These are phyloP conservation scores for Hyparrhenia diplandra DNA, from an alignment of 176 grass and related monocot genomes.

Conservation along the genomic window DNA sequence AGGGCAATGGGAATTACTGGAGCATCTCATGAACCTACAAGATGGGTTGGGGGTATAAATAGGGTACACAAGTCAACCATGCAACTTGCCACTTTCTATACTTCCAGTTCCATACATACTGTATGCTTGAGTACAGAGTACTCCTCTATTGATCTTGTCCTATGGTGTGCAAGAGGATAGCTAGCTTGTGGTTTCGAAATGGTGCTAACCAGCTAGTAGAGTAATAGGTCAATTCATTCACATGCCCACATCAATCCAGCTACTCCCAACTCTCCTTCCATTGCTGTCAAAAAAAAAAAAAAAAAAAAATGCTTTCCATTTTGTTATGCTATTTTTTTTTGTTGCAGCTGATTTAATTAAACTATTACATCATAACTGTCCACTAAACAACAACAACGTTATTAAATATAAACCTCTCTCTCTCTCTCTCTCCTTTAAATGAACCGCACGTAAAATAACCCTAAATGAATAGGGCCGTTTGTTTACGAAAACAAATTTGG, in stretches of 20 bases:
- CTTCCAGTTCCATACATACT: no score
- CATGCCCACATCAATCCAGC: neutral
- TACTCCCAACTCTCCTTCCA: neutral
- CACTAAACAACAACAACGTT: neutral
- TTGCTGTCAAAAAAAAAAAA: no score
- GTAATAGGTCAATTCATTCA: no score
- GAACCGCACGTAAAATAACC: no score
- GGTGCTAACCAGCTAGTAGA: no score
- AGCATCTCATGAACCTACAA: neutral
- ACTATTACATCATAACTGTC: neutral
- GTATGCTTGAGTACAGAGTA: neutral
- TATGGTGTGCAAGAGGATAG: no score
- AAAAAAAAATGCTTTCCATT: no score
- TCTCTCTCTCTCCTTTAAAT: neutral
- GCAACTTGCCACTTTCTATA: neutral
- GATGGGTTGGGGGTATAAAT: neutral
- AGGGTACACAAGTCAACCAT: conserved; percentile 3
- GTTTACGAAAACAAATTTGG: no score
- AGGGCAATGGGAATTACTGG: no score
- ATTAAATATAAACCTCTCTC: neutral
- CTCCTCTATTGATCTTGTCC: no score
- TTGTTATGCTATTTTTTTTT: no score
- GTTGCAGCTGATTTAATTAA: neutral
- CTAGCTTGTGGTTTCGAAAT: no score
- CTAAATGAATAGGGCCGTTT: neutral